These are phyloP conservation scores for Aureobasidium melanogenum DNA, from an alignment of 2,329 filamentous ascomycete species.

Conservation along the genomic window DNA sequence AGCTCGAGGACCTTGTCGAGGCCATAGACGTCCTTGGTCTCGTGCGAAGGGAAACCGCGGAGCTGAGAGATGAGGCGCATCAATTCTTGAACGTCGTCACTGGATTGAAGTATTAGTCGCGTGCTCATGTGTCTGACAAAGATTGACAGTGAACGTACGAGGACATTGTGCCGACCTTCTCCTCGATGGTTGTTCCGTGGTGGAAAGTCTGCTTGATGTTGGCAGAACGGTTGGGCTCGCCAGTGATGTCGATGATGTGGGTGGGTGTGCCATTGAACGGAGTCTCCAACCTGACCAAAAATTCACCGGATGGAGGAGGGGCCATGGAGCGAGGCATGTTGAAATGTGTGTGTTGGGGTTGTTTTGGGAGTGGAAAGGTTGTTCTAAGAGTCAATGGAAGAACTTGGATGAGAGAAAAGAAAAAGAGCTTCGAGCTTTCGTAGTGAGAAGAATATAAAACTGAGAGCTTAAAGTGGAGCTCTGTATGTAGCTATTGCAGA, in stretches of 20 bases:
- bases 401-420: not conserved
- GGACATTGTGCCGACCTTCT: constrained; percentile 32
- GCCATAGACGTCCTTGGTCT: constrained; percentile 32
- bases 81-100: constrained; percentile 35
- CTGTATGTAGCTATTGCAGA: not conserved
- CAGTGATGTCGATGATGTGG: constrained; percentile 32
- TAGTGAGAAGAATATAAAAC: not conserved
- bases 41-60: constrained; percentile 32
- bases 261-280: constrained; percentile 26
- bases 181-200: constrained; percentile 24
- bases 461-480: not conserved
- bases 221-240: constrained; percentile 33
- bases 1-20: constrained; percentile 31
- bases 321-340: constrained; percentile 16
- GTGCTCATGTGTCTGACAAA: not conserved
- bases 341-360: not conserved
- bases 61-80: constrained; percentile 29
- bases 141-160: constrained; percentile 16
- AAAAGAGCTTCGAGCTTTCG: not conserved
- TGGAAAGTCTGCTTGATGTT: constrained; percentile 26
- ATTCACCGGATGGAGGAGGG: constrained; percentile 29
- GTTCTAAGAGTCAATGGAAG: not conserved
- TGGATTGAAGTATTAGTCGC: constrained; percentile 13
- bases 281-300: constrained; percentile 24
- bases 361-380: not conserved